phyloP scores from a whole-genome alignment of 2,329 filamentous ascomycete genomes.

The Xylariaceae sp. region DNA sequence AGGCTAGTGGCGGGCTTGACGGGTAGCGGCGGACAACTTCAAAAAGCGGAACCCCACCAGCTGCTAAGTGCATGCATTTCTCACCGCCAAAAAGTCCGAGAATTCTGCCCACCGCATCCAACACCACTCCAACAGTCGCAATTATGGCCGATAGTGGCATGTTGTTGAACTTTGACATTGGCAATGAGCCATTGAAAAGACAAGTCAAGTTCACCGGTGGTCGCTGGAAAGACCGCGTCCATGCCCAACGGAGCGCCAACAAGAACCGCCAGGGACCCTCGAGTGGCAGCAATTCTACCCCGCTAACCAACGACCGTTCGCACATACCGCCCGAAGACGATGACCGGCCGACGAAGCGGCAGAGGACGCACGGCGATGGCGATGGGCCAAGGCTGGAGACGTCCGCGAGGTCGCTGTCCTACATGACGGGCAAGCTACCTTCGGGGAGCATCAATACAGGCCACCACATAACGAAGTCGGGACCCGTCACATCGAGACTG shows the following conservation, averaged over 20 bases:
- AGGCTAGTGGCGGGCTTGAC: too few species aligned
- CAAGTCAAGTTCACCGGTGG: slow-evolving; percentile 73
- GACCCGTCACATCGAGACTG: slow-evolving; percentile 70
- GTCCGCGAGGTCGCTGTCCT: slow-evolving; percentile 20
- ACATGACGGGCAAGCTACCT: slow-evolving; percentile 29
- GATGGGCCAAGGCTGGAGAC: slow-evolving; percentile 9
- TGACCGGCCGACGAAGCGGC: slow-evolving; percentile 37
- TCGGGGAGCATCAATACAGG: slow-evolving; percentile 25
- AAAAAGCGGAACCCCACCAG: too few species aligned
- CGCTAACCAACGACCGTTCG: slow-evolving; percentile 17
- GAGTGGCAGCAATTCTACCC: slow-evolving; percentile 22
- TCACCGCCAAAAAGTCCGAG: slow-evolving; percentile 1
- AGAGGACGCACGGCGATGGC: slow-evolving; percentile 24
- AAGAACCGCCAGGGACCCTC: slow-evolving; percentile 19
- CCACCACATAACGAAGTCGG: slow-evolving; percentile 16
- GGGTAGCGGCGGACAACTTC: too few species aligned
- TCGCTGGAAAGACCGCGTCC: slow-evolving; percentile 83
- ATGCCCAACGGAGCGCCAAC: slow-evolving; percentile 59
- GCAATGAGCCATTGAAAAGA: slow-evolving; percentile 55
- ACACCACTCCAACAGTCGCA: neutral
- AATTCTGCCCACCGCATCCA: slow-evolving; percentile 1
- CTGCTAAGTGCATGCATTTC: neutral
- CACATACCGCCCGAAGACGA: slow-evolving; percentile 14
- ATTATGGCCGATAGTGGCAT: slow-evolving; percentile 90
- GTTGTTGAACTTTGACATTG: slow-evolving; percentile 83